Evolutionary conservation across 768 basidiomycete genomes (phyloP), one percentile per base, ranked within the genome.

Genomic region (Hypholoma fasciculare): DNA sequence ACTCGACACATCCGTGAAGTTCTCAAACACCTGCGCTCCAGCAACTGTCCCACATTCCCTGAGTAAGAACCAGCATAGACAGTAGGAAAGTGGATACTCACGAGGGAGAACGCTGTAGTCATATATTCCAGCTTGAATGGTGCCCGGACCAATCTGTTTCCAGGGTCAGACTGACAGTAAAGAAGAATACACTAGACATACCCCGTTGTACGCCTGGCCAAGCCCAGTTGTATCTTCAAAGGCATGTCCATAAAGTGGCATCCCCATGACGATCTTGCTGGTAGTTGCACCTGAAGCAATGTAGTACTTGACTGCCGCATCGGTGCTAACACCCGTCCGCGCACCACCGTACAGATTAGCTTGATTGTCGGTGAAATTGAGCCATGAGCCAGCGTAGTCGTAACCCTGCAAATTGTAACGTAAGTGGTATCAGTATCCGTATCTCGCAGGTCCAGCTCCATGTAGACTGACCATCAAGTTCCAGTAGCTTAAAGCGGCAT

Each of bases 361-460:
- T 59, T 80, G 76, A 65, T 80, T 78, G 54, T 75, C 76, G 38
- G 82, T 72, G 43, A 62, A 85, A n/a, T 76, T 80, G 34, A 88
- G 70, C 91, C 91, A 94, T 1, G 88, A 86, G 1, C 90, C 90
- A 44, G 89, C 82, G 68, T 90, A 92, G 67, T 91, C 88, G 61
- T 89, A 89, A 14, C 85, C 85, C 87, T 88, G 60, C 16, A 42
- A 16, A 44, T 40, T 57, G 23, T 49, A 58, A 36, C 46, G 13
- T 14, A 36, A 12, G 9, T 27, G 7, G 49, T 2, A 23, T 23
- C 23, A 23, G 4, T 23, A 23, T 1, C 23, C 4, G 23, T 23
- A 23, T 23, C 23, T 50, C 44, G 52, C 16, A 27, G 30, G 23
- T 27, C 19, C 47, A 8, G 19, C 17, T 47, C 9, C 11, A 43